These are phyloP conservation scores for Pyrus pyrifolia DNA, from an alignment of 306 rosid species.

Conservation along the genomic window DNA sequence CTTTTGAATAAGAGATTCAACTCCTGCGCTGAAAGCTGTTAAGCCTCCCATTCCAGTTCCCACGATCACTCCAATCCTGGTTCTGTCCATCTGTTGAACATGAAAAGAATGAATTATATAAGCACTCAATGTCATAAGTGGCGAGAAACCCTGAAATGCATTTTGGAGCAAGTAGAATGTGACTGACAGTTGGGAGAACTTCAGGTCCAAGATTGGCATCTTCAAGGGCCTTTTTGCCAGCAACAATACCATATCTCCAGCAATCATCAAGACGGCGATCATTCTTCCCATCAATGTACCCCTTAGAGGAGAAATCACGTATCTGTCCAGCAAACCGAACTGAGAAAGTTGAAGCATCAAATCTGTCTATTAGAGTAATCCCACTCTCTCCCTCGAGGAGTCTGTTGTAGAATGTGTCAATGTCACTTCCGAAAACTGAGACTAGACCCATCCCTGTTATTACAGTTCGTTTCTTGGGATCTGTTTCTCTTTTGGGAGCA, in stretches of 20 bases:
- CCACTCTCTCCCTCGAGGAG: slow-evolving; percentile 76
- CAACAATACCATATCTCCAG: slow-evolving; percentile 56
- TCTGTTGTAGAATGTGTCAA: slow-evolving; percentile 44
- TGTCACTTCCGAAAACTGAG: slow-evolving; percentile 57
- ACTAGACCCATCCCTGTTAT: slow-evolving; percentile 78
- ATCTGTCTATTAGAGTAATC: slow-evolving; percentile 56
- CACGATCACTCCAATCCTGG: slow-evolving; percentile 53
- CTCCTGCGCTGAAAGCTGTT: slow-evolving; percentile 37
- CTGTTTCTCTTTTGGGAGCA: slow-evolving; percentile 58
- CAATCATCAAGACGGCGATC: slow-evolving; percentile 58
- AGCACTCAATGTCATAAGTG: background rate
- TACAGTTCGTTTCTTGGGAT: slow-evolving; percentile 62
- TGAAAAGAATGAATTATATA: background rate
- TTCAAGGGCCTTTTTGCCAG: slow-evolving; percentile 64
- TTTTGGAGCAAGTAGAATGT: background rate
- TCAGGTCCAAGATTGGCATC: slow-evolving; percentile 61
- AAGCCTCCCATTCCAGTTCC: slow-evolving; percentile 74
- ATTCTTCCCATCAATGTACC: slow-evolving; percentile 52
- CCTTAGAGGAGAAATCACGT: slow-evolving; percentile 44
- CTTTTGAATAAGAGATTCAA: slow-evolving; percentile 37
- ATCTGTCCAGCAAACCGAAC: slow-evolving; percentile 60
- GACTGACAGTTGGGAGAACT: slow-evolving; percentile 41
- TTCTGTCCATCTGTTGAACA: slow-evolving; percentile 48
- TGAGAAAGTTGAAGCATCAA: slow-evolving; percentile 51
- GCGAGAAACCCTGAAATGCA: background rate